Percentiles rank a stretch among this genome's conserved stretches.
phyloP scores from a whole-genome alignment of 2,329 filamentous ascomycete species.

The Fusarium transvaalense region DNA sequence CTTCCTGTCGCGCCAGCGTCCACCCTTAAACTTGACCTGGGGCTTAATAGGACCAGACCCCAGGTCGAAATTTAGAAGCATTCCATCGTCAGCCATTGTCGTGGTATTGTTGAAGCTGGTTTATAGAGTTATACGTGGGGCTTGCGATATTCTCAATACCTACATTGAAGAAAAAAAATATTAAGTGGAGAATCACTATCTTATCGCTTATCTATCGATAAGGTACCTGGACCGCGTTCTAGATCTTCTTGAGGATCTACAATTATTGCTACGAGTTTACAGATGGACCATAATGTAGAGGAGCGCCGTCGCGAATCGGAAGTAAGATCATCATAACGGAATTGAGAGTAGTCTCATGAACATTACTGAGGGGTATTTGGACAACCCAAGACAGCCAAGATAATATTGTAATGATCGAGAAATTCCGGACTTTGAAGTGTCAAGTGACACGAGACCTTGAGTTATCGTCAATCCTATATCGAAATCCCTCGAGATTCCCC shows the following conservation, averaged over 20 bases:
- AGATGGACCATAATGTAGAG: neutral
- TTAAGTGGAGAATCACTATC: conserved; percentile 25
- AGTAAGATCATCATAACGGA: conserved; percentile 7
- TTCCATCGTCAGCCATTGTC: conserved; percentile 90
- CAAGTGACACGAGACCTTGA: conserved; percentile 32
- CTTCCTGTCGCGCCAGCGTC: conserved; percentile 91
- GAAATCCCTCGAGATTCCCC: conserved; percentile 24
- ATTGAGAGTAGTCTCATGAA: conserved; percentile 13
- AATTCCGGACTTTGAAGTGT: conserved; percentile 13
- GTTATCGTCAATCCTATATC: conserved; percentile 14
- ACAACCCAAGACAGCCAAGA: conserved; percentile 1
- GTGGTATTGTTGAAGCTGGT: conserved; percentile 29
- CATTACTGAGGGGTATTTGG: neutral
- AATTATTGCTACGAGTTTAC: neutral
- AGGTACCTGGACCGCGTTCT: conserved; percentile 1
- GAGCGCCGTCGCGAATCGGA: conserved; percentile 21
- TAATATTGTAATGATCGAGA: conserved; percentile 8
- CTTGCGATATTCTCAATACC: conserved; percentile 22
- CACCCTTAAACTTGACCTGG: conserved; percentile 81
- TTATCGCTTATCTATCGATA: conserved; percentile 44
- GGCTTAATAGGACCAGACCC: conserved; percentile 73
- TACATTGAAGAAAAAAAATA: conserved; percentile 36
- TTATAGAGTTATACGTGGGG: conserved; percentile 43
- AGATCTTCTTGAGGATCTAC: conserved; percentile 1
- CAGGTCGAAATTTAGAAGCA: conserved; percentile 92